Evolutionary conservation across 148 eudicot species (phyloP).

Genomic region (Rhododendron simsii): DNA sequence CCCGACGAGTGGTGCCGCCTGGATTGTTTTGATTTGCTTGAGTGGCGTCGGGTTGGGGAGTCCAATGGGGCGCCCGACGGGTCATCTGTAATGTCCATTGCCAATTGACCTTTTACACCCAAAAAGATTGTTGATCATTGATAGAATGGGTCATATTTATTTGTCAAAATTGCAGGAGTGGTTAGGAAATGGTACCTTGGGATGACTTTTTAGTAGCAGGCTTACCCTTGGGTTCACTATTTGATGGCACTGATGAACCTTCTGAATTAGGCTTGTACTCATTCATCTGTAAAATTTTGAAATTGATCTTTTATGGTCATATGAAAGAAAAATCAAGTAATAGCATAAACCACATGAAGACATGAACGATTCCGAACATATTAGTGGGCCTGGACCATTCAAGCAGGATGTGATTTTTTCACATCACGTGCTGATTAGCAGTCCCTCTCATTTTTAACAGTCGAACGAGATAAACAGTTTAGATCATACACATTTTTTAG

Average conservation of each 20-base stretch:
- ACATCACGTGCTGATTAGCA: background rate
- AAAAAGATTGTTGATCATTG: background rate
- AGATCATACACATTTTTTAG: background rate
- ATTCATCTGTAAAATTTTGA: constrained; percentile 20
- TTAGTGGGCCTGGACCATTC: background rate
- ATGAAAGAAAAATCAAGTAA: no score
- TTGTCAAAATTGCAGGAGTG: background rate
- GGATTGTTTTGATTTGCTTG: constrained; percentile 3
- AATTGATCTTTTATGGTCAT: background rate
- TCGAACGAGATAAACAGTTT: background rate
- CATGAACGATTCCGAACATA: no score
- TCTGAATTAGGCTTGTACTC: constrained; percentile 20
- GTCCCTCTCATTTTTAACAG: no score
- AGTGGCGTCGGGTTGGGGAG: background rate
- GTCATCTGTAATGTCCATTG: background rate
- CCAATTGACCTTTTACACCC: background rate
- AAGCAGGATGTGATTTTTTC: background rate
- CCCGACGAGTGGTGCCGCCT: constrained; percentile 25
- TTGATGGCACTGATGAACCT: constrained; percentile 11
- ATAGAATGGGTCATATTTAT: background rate
- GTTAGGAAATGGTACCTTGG: background rate
- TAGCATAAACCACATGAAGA: no score
- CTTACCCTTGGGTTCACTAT: constrained; percentile 9
- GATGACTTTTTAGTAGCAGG: background rate
- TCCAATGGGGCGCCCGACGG: background rate